Evolutionary conservation across 129 eudicot species (phyloP).

Genomic region (Helianthus tuberosus): DNA sequence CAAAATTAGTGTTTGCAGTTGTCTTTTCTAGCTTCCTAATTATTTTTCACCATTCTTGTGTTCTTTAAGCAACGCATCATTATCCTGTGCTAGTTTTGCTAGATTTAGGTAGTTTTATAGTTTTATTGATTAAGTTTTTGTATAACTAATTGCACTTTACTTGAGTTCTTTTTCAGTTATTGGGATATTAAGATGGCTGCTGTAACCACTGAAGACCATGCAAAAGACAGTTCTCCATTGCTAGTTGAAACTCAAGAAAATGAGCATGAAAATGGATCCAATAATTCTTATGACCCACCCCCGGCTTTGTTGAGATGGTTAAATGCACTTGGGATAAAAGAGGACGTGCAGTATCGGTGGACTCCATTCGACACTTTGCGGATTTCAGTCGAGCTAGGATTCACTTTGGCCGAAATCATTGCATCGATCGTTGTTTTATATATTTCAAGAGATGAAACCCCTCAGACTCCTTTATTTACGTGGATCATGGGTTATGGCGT

Average conservation of each 20-base stretch:
- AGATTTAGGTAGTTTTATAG: too few species aligned
- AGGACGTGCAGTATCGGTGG: too few species aligned
- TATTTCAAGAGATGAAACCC: slow-evolving; percentile 60
- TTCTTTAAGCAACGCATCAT: slow-evolving; percentile 6
- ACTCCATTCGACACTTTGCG: slow-evolving; percentile 1
- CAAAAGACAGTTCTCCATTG: slow-evolving; percentile 56
- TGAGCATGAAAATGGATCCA: slow-evolving; percentile 40
- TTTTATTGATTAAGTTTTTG: background rate
- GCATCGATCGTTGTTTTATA: slow-evolving; percentile 59
- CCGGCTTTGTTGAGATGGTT: too few species aligned
- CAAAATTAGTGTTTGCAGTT: background rate
- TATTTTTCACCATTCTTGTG: slow-evolving; percentile 16
- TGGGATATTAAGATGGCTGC: slow-evolving; percentile 40
- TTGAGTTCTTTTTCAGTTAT: slow-evolving; percentile 7
- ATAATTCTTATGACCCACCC: background rate
- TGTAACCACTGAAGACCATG: slow-evolving; percentile 47
- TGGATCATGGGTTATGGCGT: slow-evolving; percentile 87
- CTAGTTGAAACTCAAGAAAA: slow-evolving; percentile 49
- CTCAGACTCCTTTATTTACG: slow-evolving; percentile 76
- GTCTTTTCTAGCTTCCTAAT: slow-evolving; percentile 1
- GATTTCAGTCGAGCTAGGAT: slow-evolving; percentile 61
- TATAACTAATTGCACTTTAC: background rate
- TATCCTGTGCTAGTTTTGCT: background rate
- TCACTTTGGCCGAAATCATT: slow-evolving; percentile 61
- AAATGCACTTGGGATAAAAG: too few species aligned